These are phyloP conservation scores for Penicillium thymicola DNA, from an alignment of 2,329 filamentous ascomycete species.

Conservation along the genomic window DNA sequence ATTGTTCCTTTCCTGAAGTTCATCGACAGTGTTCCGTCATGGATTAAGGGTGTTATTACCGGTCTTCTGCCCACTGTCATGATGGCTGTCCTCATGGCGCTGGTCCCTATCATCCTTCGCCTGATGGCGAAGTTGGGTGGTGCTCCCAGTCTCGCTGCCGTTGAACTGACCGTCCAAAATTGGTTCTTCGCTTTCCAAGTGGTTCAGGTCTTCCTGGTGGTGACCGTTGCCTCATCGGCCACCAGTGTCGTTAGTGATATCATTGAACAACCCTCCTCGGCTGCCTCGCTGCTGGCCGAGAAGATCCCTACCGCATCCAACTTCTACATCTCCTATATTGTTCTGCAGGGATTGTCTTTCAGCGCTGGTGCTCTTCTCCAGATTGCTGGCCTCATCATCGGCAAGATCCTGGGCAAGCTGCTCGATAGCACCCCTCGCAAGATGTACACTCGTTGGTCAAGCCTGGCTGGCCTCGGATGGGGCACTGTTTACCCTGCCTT, in stretches of 20 bases:
- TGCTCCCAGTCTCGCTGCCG: conserved; percentile 71
- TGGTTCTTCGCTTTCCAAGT: conserved; percentile 73
- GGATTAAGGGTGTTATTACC: conserved; percentile 77
- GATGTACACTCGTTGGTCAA: conserved; percentile 75
- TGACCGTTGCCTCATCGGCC: conserved; percentile 77
- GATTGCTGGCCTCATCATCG: conserved; percentile 68
- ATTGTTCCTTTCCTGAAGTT: conserved; percentile 68
- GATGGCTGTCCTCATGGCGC: conserved; percentile 77
- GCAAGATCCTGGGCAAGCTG: conserved; percentile 69
- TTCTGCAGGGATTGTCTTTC: conserved; percentile 82
- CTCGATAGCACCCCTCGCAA: conserved; percentile 75
- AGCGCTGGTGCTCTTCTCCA: conserved; percentile 73
- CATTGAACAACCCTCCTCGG: conserved; percentile 57
- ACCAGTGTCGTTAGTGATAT: conserved; percentile 65
- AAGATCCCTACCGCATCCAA: conserved; percentile 83
- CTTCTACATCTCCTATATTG: conserved; percentile 93
- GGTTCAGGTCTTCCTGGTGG: conserved; percentile 85
- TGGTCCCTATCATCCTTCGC: conserved; percentile 75
- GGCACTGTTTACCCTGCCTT: conserved; percentile 78
- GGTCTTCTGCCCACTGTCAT: conserved; percentile 78
- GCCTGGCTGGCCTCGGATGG: conserved; percentile 72
- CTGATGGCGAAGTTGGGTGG: conserved; percentile 77
- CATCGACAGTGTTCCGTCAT: conserved; percentile 65
- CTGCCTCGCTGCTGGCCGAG: conserved; percentile 64
- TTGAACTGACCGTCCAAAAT: conserved; percentile 87